phyloP scores from a whole-genome alignment of 2,329 filamentous ascomycete species.

The Pseudocercospora pini-densiflorae region DNA sequence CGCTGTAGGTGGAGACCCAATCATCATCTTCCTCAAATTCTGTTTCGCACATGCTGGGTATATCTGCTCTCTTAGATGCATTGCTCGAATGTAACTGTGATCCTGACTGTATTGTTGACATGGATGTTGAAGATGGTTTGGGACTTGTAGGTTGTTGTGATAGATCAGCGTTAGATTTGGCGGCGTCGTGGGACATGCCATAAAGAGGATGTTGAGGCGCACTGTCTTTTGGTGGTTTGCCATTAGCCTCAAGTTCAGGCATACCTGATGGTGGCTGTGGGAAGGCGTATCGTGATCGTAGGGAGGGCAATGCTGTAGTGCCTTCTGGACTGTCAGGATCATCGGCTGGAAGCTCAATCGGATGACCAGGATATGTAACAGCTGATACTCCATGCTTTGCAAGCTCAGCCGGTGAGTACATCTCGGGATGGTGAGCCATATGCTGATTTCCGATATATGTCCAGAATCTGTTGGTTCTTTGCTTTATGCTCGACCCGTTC shows the following conservation, averaged over 20 bases:
- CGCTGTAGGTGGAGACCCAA: conserved; percentile 35
- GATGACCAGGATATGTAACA: conserved; percentile 10
- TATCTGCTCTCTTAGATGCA: conserved; percentile 20
- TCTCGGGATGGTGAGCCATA: conserved; percentile 40
- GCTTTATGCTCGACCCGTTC: conserved; percentile 31
- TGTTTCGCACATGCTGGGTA: conserved; percentile 32
- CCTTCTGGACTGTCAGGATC: conserved; percentile 17
- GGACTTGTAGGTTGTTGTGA: conserved; percentile 16
- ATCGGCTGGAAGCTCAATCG: conserved; percentile 20
- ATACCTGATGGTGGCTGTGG: conserved; percentile 15
- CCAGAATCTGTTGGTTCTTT: conserved; percentile 42
- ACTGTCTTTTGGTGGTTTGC: conserved; percentile 6
- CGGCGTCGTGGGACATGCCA: conserved; percentile 18
- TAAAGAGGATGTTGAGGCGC: conserved; percentile 22
- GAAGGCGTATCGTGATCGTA: conserved; percentile 26
- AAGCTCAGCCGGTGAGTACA: conserved; percentile 38
- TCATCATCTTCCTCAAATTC: conserved; percentile 31
- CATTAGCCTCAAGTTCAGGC: conserved; percentile 25
- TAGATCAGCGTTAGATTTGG: conserved; percentile 23
- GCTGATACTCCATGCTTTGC: conserved; percentile 32
- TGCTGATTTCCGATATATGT: conserved; percentile 42
- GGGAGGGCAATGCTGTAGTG: conserved; percentile 19
- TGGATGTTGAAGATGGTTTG: conserved; percentile 17
- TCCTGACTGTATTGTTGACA: conserved; percentile 18
- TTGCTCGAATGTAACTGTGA: conserved; percentile 19